A percentile compares a stretch with the other conserved stretches of the same genome.
phyloP scores from a whole-genome alignment of 2,329 filamentous ascomycete genomes.

The Nemania abortiva region DNA sequence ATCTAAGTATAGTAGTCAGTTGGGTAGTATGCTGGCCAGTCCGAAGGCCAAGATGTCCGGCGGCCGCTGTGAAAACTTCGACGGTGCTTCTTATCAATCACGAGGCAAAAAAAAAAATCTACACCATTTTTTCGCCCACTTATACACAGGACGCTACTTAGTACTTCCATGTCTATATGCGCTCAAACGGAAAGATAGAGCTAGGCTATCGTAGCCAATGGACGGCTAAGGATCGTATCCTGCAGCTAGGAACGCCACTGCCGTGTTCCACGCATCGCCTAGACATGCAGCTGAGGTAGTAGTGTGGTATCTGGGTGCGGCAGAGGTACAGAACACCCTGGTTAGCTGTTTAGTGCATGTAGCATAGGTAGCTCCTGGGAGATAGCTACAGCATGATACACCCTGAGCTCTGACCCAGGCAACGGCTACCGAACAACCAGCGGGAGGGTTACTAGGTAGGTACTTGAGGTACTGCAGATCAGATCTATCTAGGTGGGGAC shows the following conservation, averaged over 20 bases:
- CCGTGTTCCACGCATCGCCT: conserved; percentile 21
- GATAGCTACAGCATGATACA: not conserved
- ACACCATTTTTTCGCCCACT: conserved; percentile 2
- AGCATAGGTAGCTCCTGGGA: too few species aligned
- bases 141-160: not conserved
- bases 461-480: conserved; percentile 17
- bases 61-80: not conserved
- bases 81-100: conserved; percentile 18
- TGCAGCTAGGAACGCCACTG: conserved; percentile 36
- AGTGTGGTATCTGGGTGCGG: too few species aligned
- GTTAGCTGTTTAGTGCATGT: too few species aligned
- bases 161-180: not conserved
- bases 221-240: conserved; percentile 4
- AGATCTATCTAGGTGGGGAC: conserved; percentile 13
- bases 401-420: conserved; percentile 6
- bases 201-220: conserved; percentile 19
- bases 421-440: conserved; percentile 6
- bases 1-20: not conserved
- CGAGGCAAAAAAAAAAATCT: not conserved
- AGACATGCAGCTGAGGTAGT: conserved; percentile 1
- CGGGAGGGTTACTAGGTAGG: not conserved
- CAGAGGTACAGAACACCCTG: too few species aligned
- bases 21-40: not conserved
- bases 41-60: not conserved
- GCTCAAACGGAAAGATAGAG: not conserved